These are phyloP conservation scores for Aspergillus bertholletiae DNA, from an alignment of 495 filamentous ascomycete species.

Conservation along the genomic window DNA sequence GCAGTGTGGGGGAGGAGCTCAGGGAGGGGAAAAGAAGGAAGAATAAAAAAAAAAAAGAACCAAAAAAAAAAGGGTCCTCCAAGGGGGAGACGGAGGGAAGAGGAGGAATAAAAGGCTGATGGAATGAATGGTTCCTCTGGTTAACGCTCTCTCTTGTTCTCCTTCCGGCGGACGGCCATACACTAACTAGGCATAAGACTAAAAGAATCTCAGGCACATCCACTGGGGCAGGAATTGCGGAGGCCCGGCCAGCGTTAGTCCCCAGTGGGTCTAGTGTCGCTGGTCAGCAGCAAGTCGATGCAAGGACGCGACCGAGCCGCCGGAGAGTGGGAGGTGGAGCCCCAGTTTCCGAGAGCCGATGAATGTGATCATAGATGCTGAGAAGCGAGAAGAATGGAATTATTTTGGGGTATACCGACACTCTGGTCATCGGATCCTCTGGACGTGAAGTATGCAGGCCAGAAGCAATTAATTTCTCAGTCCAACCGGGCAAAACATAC, in stretches of 20 bases:
- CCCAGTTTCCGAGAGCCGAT: slow-evolving; percentile 24
- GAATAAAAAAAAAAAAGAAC: not conserved
- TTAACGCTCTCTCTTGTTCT: not conserved
- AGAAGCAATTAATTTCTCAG: no score
- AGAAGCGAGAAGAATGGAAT: not conserved
- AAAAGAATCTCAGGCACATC: slow-evolving; percentile 11
- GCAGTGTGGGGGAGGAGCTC: no score
- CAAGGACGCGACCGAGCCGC: slow-evolving; percentile 19
- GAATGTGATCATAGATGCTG: slow-evolving; percentile 12
- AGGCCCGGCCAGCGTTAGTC: slow-evolving; percentile 22
- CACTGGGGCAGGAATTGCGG: slow-evolving; percentile 16
- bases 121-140: not conserved
- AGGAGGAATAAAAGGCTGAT: not conserved
- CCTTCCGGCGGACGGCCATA: not conserved
- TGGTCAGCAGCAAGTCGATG: slow-evolving; percentile 5
- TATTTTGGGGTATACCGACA: no score
- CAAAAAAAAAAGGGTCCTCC: not conserved
- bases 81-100: not conserved
- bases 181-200: not conserved
- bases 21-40: slow-evolving; percentile 21
- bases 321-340: slow-evolving; percentile 16
- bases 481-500: no score
- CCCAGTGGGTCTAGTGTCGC: slow-evolving; percentile 14
- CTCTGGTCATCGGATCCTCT: no score
- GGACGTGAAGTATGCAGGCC: no score